Evolutionary conservation across 108 stramenopile species (phyloP), one percentile per base, ranked within the genome.

Genomic region (Cyclotella sp.): DNA sequence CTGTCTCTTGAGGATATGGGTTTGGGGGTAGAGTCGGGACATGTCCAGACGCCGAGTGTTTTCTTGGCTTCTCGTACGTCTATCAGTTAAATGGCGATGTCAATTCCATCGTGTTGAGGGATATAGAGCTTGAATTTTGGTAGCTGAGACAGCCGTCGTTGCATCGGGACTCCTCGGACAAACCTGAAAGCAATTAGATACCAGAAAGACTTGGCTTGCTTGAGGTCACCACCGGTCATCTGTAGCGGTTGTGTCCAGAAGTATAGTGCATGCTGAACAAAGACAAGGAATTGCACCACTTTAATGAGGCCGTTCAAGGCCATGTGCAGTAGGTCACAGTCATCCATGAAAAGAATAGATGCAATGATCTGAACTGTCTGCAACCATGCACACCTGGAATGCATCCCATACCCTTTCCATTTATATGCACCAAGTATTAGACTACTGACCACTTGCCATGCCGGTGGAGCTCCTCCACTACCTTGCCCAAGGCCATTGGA

Each of bases 381-480:
- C 2, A 52, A 52, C 59, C 21, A 54, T 4, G 52, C 52, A 11
- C 27, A 26, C 5, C 5, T 22, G 13, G 27, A 42, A 0, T 13
- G 0, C 14, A 47, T 22, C 8, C 73, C 73, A 16, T 74, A 28
- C 8, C 73, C 73, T 0, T 21, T 12, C 0, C 9, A 16, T 18
- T 16, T 40, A 26, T 74, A 74, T 4, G 63, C 73, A n/a, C 47
- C 61, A 0, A 74, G 21, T 14, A 74, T 63, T 13, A 64, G 30
- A 29, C 42, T 16, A 59, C 58, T 59, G 27, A 59, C 27, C 8
- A 59, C 58, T 29, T 59, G 58, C 58, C 58, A 59, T 28, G 58
- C 58, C 7, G 58, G 16, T 15, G 58, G 58, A 3, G 58, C 58
- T 3, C 58, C 58, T 10, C 58, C 58, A 29, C 58, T 59, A 29